phyloP scores from a whole-genome alignment of 129 eudicot genomes.

The Chrysanthemum seticuspe region DNA sequence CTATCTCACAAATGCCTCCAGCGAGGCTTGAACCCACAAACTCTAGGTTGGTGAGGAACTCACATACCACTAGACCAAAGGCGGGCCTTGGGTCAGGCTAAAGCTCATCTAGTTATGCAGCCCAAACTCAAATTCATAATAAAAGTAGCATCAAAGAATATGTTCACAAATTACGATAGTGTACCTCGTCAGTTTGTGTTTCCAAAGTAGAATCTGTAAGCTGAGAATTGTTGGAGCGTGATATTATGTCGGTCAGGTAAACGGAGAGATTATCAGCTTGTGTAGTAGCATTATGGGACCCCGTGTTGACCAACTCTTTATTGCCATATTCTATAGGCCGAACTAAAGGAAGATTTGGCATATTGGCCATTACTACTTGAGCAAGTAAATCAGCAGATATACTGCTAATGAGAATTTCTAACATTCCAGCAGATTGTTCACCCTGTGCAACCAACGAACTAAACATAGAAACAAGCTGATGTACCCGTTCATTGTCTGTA shows the following conservation, averaged over 20 bases:
- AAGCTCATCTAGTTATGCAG: not conserved
- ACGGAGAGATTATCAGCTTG: conserved; percentile 47
- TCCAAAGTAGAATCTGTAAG: conserved; percentile 33
- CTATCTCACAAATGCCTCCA: too few relatives aligned
- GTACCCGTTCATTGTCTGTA: conserved; percentile 72
- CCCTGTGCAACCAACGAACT: conserved; percentile 97
- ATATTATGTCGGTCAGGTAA: conserved; percentile 53
- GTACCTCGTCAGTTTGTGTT: conserved; percentile 35
- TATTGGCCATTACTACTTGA: conserved; percentile 87
- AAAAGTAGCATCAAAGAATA: not conserved
- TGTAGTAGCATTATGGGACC: conserved; percentile 18
- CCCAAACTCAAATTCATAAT: not conserved
- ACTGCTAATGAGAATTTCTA: conserved; percentile 86
- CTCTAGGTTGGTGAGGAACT: too few relatives aligned
- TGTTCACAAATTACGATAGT: conserved; percentile 4
- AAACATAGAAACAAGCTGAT: conserved; percentile 86
- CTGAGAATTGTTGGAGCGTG: conserved; percentile 35
- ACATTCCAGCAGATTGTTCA: conserved; percentile 79
- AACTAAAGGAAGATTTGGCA: conserved; percentile 77
- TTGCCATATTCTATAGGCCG: conserved; percentile 54
- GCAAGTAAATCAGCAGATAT: conserved; percentile 90
- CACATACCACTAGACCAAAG: too few relatives aligned
- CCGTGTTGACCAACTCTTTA: conserved; percentile 30
- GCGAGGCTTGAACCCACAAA: too few relatives aligned
- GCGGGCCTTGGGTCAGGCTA: not conserved